Percentiles rank a stretch among this genome's conserved stretches.
phyloP scores from a whole-genome alignment of 768 basidiomycete species.

The Xerocomellus dryophilus region DNA sequence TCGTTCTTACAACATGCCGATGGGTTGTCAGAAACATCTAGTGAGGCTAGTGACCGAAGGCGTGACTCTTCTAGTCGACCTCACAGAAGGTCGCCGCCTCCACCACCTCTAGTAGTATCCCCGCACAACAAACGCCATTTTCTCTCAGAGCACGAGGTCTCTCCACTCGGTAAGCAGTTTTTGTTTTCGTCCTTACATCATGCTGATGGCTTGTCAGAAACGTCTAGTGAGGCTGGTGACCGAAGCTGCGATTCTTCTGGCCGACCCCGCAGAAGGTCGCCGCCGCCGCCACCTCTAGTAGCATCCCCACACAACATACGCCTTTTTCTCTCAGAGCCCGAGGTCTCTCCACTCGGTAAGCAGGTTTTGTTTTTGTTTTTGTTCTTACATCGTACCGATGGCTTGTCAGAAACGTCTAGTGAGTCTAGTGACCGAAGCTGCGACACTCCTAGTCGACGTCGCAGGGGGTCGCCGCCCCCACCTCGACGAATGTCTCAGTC shows the following conservation, averaged over 20 bases:
- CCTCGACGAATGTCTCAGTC: neutral
- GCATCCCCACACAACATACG: neutral
- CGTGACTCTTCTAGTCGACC: neutral
- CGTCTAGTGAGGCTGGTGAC: neutral
- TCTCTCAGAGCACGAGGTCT: too few relatives aligned
- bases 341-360: neutral
- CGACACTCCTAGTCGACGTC: neutral
- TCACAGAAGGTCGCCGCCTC: conserved; percentile 1
- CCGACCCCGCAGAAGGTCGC: conserved; percentile 1
- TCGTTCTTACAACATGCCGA: neutral
- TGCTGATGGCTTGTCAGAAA: conserved; percentile 1
- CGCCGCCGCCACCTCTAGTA: neutral
- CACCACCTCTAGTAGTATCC: neutral
- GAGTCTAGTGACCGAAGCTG: neutral
- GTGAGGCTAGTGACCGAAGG: neutral
- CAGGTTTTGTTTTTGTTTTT: too few relatives aligned
- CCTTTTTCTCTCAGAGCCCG: neutral
- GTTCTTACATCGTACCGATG: neutral
- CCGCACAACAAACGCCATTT: neutral
- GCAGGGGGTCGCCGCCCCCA: conserved; percentile 1
- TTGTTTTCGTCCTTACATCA: too few relatives aligned
- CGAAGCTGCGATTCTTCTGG: neutral
- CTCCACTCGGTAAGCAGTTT: too few relatives aligned
- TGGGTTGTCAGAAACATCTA: neutral
- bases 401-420: neutral